Percentiles rank a stretch among this genome's conserved stretches.
Conservation (phyloP, 352 stramenopile genomes). For the Globisporangium apiculatum region DNA sequence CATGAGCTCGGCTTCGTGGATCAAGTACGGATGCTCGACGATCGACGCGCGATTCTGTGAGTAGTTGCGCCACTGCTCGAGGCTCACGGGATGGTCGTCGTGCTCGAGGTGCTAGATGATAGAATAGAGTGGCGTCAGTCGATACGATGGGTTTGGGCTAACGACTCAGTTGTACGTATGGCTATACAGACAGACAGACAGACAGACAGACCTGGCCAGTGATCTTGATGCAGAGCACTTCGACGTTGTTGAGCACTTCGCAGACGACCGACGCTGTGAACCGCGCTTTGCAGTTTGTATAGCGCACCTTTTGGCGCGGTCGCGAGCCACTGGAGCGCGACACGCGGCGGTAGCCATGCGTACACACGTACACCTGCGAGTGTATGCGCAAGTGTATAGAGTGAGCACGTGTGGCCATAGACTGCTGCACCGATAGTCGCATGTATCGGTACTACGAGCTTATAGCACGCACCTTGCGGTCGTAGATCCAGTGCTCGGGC, state of each 20-base stretch:
- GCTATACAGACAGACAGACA: neutral
- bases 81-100: conserved; percentile 51
- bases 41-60: conserved; percentile 71
- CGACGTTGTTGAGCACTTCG: conserved; percentile 39
- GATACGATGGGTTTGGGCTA: no score
- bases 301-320: conserved; percentile 59
- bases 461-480: conserved; percentile 33
- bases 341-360: conserved; percentile 60
- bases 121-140: no score
- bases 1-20: conserved; percentile 68
- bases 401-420: no score
- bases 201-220: conserved; percentile 19
- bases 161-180: neutral
- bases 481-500: conserved; percentile 51
- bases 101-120: conserved; percentile 42
- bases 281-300: conserved; percentile 55
- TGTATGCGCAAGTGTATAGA: no score
- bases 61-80: conserved; percentile 73
- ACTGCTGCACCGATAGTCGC: neutral
- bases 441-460: no score
- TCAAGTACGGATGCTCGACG: conserved; percentile 60
- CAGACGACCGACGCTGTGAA: conserved; percentile 60
- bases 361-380: conserved; percentile 49
- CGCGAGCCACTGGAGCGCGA: conserved; percentile 57
- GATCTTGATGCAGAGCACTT: conserved; percentile 62